Evolutionary conservation across 768 basidiomycete genomes (phyloP), one percentile per base, ranked within the genome.

Genomic region (Hypsizygus marmoreus): DNA sequence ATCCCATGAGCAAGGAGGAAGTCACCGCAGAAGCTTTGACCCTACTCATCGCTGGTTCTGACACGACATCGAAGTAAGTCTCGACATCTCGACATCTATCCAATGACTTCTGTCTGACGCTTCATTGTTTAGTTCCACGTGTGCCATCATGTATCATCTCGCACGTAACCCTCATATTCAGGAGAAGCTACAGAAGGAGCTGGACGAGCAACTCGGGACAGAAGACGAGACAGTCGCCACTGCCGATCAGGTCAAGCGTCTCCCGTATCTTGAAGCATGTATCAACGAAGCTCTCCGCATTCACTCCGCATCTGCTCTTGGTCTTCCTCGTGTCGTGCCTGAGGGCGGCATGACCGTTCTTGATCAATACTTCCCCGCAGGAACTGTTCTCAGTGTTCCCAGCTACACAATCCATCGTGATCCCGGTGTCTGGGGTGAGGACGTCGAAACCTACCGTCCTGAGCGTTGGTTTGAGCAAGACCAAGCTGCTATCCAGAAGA

Each of bases 11-110:
- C 0, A 74, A 76, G 20, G 82, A 81, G 54, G 94, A 95, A 60
- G 67, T 97, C 45, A 95, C 91, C 1, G 92, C 92, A 0, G 94
- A 97, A 69, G 86, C 88, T 34, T 66, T 90, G 14, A 92, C 91
- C 1, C 80, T 92, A 37, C 75, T 94, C 13, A 92, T 94, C 52
- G 91, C 91, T 5, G 92, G 92, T 1, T 88, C 86, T 3, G 93
- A 97, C 58, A 97, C 93, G 1, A 95, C 94, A 0, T 93, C 92
- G 35, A 97, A 95, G 89, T 91, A 54, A 49, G 84, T 60, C 16
- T 2, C 8, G 28, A 20, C 30, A 13, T 26, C 5, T 13, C 17
- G 17, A 22, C 6, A 4, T 26, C 17, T 24, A 19, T 34, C 7
- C 17, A 9, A 24, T n/a, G 24, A 42, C 22, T 38, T 30, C 32